Conservation (phyloP, 495 filamentous ascomycete species). For the Penicillium soppii region DNA sequence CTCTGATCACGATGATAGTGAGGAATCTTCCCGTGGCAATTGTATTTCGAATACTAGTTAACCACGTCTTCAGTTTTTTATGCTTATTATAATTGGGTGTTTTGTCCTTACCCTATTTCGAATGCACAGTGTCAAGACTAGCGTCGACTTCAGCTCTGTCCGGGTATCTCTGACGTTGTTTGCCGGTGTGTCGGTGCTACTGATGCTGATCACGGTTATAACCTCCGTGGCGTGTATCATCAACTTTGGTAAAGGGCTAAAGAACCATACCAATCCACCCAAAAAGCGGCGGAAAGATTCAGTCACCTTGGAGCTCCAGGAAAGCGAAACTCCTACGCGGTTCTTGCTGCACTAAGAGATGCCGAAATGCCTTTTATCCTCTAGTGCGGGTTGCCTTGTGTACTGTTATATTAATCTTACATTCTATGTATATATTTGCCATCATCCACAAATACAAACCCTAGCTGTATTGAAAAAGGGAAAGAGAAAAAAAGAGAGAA, state of each 20-base stretch:
- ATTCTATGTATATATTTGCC: neutral
- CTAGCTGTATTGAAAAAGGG: neutral
- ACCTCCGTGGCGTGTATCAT: conserved; percentile 21
- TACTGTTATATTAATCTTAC: too few relatives aligned
- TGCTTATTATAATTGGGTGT: conserved; percentile 12
- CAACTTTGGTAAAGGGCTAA: conserved; percentile 23
- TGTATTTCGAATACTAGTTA: neutral
- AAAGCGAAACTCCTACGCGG: conserved; percentile 1
- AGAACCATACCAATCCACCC: conserved; percentile 4
- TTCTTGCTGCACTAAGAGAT: conserved; percentile 2
- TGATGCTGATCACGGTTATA: conserved; percentile 12
- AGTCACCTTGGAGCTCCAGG: conserved; percentile 3
- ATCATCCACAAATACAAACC: neutral
- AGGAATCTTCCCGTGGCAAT: neutral
- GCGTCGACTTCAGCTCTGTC: conserved; percentile 6
- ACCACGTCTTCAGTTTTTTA: conserved; percentile 11
- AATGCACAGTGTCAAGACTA: neutral
- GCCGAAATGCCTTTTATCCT: too few relatives aligned
- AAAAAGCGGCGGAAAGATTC: neutral
- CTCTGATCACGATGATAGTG: conserved; percentile 14
- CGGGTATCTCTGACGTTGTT: conserved; percentile 20
- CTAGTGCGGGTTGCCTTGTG: too few relatives aligned
- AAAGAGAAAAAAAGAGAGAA: too few relatives aligned
- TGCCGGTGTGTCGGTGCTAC: conserved; percentile 8
- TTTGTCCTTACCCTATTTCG: conserved; percentile 7